Conservation (phyloP, 106 monocot species). For the Dioscorea alata region DNA sequence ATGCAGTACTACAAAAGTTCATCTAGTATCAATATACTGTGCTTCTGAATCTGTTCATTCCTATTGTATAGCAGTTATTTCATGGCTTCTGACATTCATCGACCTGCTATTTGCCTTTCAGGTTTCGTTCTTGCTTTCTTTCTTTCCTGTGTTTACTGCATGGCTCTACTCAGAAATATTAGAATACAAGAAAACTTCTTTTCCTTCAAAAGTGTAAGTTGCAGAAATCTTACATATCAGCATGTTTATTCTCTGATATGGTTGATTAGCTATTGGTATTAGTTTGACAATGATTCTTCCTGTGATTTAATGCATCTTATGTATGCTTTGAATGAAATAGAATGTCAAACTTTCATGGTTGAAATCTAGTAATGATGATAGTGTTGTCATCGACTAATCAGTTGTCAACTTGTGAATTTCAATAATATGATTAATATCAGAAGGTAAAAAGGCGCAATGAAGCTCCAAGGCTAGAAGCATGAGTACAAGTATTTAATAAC, state of each 20-base stretch:
- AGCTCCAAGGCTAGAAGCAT: too few relatives aligned
- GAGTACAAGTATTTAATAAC: too few relatives aligned
- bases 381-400: neutral
- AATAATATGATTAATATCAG: neutral
- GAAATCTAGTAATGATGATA: neutral
- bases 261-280: neutral
- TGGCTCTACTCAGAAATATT: constrained; percentile 88
- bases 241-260: neutral
- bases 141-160: constrained; percentile 71
- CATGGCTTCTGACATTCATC: neutral
- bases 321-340: too few relatives aligned
- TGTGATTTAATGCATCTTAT: neutral
- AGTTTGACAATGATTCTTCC: neutral
- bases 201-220: constrained; percentile 77
- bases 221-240: neutral
- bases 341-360: neutral
- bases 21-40: too few relatives aligned
- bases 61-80: neutral
- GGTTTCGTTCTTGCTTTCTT: constrained; percentile 90
- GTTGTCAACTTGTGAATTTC: neutral
- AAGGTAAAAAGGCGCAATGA: too few relatives aligned
- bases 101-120: constrained; percentile 22
- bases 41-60: neutral
- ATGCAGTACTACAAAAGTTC: too few relatives aligned
- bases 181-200: constrained; percentile 59